Conservation (phyloP, 164 flowering plant genomes). For the Vitis rupestris region DNA sequence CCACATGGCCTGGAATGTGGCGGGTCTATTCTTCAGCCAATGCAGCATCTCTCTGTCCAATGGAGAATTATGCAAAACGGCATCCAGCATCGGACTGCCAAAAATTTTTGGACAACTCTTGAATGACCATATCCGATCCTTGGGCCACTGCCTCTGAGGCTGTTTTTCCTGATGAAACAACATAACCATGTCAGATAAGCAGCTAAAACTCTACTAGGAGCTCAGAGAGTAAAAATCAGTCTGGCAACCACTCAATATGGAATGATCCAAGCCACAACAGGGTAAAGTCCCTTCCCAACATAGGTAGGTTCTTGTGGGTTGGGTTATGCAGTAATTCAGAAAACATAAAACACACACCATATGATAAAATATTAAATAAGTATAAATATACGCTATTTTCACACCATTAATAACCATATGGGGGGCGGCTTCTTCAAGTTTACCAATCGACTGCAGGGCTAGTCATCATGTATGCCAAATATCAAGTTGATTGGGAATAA, state of each 20-base stretch:
- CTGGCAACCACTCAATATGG: slow-evolving; percentile 53
- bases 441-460: no score
- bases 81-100: slow-evolving; percentile 96
- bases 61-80: slow-evolving; percentile 45
- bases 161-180: slow-evolving; percentile 68
- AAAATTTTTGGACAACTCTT: slow-evolving; percentile 46
- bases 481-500: no score
- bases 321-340: neutral
- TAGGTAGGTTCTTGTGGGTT: neutral
- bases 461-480: no score
- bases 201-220: neutral
- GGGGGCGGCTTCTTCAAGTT: no score
- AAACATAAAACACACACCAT: neutral
- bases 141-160: slow-evolving; percentile 91
- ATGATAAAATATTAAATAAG: neutral
- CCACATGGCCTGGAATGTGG: slow-evolving; percentile 68
- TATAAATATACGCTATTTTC: neutral
- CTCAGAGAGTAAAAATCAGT: slow-evolving; percentile 1
- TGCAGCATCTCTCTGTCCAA: slow-evolving; percentile 82
- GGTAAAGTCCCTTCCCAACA: no score
- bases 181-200: neutral
- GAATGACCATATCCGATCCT: slow-evolving; percentile 84
- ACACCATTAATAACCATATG: no score
- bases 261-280: no score
- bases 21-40: slow-evolving; percentile 84